Percentiles rank a stretch among this genome's conserved stretches.
phyloP scores from a whole-genome alignment of 1,284 basidiomycete species.

The Apiotrichum mycotoxinovorans region DNA sequence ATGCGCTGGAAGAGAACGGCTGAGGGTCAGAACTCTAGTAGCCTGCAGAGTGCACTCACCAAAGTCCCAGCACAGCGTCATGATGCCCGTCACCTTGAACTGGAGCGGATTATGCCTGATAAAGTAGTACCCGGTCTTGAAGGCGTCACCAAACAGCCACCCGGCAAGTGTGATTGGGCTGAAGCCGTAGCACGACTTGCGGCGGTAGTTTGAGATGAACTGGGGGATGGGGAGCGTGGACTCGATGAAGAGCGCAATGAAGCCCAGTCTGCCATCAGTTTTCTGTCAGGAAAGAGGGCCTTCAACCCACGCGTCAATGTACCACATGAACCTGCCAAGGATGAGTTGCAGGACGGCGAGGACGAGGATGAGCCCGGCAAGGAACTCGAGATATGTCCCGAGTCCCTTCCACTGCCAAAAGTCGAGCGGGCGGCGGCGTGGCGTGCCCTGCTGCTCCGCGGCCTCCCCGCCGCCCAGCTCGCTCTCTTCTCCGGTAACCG shows the following conservation, averaged over 20 bases:
- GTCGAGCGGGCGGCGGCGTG: slow-evolving; percentile 35
- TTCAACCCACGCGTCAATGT: slow-evolving; percentile 40
- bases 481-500: background rate
- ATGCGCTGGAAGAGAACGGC: slow-evolving; percentile 40
- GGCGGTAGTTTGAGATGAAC: slow-evolving; percentile 52
- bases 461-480: background rate
- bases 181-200: slow-evolving; percentile 54
- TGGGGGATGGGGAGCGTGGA: slow-evolving; percentile 56
- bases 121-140: slow-evolving; percentile 53
- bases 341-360: slow-evolving; percentile 44
- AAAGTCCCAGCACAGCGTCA: slow-evolving; percentile 47
- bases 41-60: slow-evolving; percentile 29
- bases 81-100: slow-evolving; percentile 51
- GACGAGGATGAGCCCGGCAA: slow-evolving; percentile 49
- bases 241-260: slow-evolving; percentile 54
- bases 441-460: background rate
- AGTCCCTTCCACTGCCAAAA: slow-evolving; percentile 53
- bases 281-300: too few species aligned
- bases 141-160: slow-evolving; percentile 51
- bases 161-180: slow-evolving; percentile 50
- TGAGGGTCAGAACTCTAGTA: slow-evolving; percentile 6
- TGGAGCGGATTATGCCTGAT: slow-evolving; percentile 51
- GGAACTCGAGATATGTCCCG: slow-evolving; percentile 53
- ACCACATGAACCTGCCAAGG: slow-evolving; percentile 45
- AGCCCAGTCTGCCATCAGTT: slow-evolving; percentile 48